These are phyloP conservation scores for Iris pallida DNA, from an alignment of 116 monocot genomes.

Conservation along the genomic window DNA sequence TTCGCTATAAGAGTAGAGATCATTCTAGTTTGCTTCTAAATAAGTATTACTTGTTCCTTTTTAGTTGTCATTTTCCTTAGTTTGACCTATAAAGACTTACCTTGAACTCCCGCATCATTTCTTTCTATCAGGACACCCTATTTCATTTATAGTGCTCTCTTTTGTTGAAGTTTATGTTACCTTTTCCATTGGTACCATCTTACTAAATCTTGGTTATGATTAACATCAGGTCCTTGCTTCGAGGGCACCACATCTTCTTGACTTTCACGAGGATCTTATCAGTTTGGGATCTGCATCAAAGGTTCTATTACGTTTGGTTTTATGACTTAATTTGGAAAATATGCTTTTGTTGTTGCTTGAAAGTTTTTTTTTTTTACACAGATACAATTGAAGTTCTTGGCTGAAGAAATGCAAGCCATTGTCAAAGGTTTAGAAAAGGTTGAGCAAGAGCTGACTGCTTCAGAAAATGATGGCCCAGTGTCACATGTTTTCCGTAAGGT, in stretches of 20 bases:
- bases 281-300: conserved; percentile 92
- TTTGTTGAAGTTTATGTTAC: neutral
- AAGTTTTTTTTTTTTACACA: conserved; percentile 20
- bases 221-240: conserved; percentile 68
- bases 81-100: neutral
- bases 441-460: conserved; percentile 70
- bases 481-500: conserved; percentile 89
- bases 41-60: too few relatives aligned
- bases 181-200: neutral
- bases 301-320: conserved; percentile 26
- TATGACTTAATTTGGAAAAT: conserved; percentile 7
- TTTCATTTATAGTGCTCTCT: neutral
- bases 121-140: neutral
- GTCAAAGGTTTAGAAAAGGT: conserved; percentile 92
- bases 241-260: conserved; percentile 70
- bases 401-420: conserved; percentile 99
- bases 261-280: conserved; percentile 70
- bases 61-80: neutral
- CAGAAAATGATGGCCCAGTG: conserved; percentile 93
- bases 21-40: too few relatives aligned
- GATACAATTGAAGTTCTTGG: conserved; percentile 90
- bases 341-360: neutral
- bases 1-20: too few relatives aligned
- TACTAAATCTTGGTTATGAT: neutral
- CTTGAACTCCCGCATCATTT: neutral